Evolutionary conservation across 2,329 filamentous ascomycete species (phyloP).

Genomic region (Periconia macrospinosa): DNA sequence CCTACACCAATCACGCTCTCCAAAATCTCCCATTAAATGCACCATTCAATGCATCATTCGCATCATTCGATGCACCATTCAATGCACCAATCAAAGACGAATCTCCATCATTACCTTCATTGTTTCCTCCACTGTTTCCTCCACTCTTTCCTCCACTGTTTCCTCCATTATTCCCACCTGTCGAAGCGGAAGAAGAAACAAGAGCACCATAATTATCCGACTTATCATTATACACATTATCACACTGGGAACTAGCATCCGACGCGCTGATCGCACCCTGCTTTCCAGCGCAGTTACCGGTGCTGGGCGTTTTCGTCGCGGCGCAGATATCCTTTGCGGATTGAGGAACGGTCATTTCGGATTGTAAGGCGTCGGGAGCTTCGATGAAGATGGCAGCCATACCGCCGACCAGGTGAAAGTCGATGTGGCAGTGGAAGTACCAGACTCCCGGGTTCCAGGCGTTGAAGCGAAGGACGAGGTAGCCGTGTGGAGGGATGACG

Average conservation of each 20-base stretch:
- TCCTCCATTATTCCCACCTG: too few species aligned
- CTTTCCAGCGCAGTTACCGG: not conserved
- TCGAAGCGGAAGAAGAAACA: too few species aligned
- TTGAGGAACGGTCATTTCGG: not conserved
- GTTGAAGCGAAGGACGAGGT: conserved; percentile 43
- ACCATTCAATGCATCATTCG: too few species aligned
- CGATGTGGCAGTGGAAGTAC: conserved; percentile 40
- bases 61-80: too few species aligned
- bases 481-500: conserved; percentile 46
- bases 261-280: not conserved
- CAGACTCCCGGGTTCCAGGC: conserved; percentile 44
- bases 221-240: not conserved
- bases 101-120: too few species aligned
- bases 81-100: too few species aligned
- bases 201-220: not conserved
- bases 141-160: too few species aligned
- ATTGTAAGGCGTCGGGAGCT: conserved; percentile 15
- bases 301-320: not conserved
- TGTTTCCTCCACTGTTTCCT: too few species aligned
- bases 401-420: conserved; percentile 33
- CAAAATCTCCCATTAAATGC: too few species aligned
- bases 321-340: not conserved
- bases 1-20: too few species aligned
- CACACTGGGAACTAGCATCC: not conserved
- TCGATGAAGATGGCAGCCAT: conserved; percentile 33